A percentile compares a stretch with the other conserved stretches of the same genome.
phyloP scores from a whole-genome alignment of 192 early-diverging fungal genomes.

The Kappamyces sp. region DNA sequence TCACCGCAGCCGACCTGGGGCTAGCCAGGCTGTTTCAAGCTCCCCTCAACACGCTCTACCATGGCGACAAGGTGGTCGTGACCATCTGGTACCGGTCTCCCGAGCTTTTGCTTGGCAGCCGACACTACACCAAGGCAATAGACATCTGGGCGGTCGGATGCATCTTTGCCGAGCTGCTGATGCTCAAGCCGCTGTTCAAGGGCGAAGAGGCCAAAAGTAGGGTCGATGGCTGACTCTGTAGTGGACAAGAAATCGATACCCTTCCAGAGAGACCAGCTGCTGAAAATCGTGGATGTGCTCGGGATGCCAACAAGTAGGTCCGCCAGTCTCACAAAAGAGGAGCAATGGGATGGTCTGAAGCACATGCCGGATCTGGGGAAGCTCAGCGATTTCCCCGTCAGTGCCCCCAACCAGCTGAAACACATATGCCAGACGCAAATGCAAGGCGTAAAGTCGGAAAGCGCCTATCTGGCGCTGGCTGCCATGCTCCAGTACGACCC shows the following conservation, averaged over 20 bases:
- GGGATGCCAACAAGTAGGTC: conserved; percentile 74
- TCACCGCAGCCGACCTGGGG: conserved; percentile 28
- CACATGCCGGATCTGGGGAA: conserved; percentile 36
- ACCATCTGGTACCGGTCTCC: conserved; percentile 50
- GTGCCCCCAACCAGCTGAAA: conserved; percentile 12
- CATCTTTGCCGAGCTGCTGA: conserved; percentile 92
- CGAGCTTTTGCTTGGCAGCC: conserved; percentile 39
- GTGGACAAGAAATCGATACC: conserved; percentile 45
- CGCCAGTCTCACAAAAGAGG: conserved; percentile 18
- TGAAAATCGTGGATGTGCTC: conserved; percentile 85
- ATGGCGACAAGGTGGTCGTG: conserved; percentile 50
- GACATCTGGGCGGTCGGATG: conserved; percentile 97
- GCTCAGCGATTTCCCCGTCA: conserved; percentile 12
- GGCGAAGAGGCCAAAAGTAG: conserved; percentile 74
- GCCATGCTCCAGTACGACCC: conserved; percentile 79
- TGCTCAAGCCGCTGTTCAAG: conserved; percentile 88
- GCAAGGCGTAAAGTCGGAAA: conserved; percentile 39
- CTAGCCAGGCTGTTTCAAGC: conserved; percentile 41
- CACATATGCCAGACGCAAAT: conserved; percentile 9
- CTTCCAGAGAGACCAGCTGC: conserved; percentile 62
- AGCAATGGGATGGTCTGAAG: conserved; percentile 35
- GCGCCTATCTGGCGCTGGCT: conserved; percentile 70
- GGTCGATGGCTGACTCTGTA: conserved; percentile 6
- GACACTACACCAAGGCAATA: conserved; percentile 40
- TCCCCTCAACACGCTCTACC: conserved; percentile 39